Conservation (phyloP, 2,329 filamentous ascomycete genomes). For the Aspergillus sp. region DNA sequence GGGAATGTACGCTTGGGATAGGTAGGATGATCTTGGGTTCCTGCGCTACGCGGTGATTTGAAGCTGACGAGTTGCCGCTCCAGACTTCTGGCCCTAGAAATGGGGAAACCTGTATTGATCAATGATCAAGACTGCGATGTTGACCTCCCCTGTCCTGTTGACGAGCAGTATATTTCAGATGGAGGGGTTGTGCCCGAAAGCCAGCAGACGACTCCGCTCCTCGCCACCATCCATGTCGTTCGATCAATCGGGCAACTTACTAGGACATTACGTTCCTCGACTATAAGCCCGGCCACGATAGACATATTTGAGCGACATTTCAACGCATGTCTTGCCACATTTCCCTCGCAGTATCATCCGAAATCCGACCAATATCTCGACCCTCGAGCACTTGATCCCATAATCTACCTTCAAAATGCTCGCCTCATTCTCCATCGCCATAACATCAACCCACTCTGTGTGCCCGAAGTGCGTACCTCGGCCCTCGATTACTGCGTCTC, state of each 20-base stretch:
- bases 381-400: constrained; percentile 69
- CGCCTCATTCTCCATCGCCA: constrained; percentile 86
- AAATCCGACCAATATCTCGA: constrained; percentile 67
- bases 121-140: constrained; percentile 87
- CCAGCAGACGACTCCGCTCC: constrained; percentile 67
- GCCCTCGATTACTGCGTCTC: constrained; percentile 76
- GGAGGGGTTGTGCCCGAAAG: constrained; percentile 43
- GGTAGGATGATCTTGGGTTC: constrained; percentile 47
- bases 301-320: constrained; percentile 82
- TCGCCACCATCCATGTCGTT: constrained; percentile 78
- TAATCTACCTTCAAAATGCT: constrained; percentile 76
- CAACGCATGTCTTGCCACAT: constrained; percentile 68
- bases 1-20: constrained; percentile 87
- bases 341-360: constrained; percentile 72
- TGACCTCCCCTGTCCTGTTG: constrained; percentile 72
- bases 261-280: constrained; percentile 66
- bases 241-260: constrained; percentile 73
- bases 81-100: constrained; percentile 72
- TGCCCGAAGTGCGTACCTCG: constrained; percentile 62
- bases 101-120: constrained; percentile 78
- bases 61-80: background rate
- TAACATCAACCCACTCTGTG: constrained; percentile 74
- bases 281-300: constrained; percentile 66
- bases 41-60: background rate
- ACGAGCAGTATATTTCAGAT: constrained; percentile 66